Conservation (phyloP, 2,329 filamentous ascomycete genomes). For the Acrodontium crateriforme region DNA sequence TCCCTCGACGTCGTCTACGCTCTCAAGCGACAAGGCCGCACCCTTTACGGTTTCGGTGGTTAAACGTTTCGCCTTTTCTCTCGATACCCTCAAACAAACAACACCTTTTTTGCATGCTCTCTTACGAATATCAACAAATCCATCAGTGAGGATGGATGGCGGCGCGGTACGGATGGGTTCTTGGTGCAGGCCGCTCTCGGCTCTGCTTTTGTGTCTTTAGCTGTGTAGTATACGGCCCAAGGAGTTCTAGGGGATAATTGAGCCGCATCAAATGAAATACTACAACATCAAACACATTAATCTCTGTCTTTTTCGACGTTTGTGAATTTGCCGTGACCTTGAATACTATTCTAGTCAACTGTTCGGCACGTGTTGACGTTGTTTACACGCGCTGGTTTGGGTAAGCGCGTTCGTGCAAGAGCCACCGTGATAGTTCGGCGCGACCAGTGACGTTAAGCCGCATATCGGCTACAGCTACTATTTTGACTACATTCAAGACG, state of each 20-base stretch:
- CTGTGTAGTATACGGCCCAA: conserved; percentile 19
- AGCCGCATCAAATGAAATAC: conserved; percentile 16
- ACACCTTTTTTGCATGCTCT: conserved; percentile 19
- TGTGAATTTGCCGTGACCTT: conserved; percentile 7
- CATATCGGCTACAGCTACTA: background rate
- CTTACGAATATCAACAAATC: conserved; percentile 22
- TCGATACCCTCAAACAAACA: conserved; percentile 4
- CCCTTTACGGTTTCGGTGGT: conserved; percentile 57
- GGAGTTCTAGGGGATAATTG: conserved; percentile 16
- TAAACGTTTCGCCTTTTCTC: conserved; percentile 24
- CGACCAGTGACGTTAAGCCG: conserved; percentile 1
- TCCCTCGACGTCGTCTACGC: conserved; percentile 51
- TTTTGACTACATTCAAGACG: too few relatives aligned
- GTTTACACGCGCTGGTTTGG: conserved; percentile 1
- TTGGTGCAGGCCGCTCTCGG: conserved; percentile 13
- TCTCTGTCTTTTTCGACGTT: conserved; percentile 4
- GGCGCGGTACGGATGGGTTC: conserved; percentile 15
- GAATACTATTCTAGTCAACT: too few relatives aligned
- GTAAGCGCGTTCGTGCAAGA: conserved; percentile 6
- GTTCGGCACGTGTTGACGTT: too few relatives aligned
- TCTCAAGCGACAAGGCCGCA: conserved; percentile 50
- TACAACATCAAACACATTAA: conserved; percentile 9
- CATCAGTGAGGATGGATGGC: conserved; percentile 23
- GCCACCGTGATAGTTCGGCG: conserved; percentile 12
- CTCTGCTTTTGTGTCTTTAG: conserved; percentile 8